phyloP scores from a whole-genome alignment of 805 yeast genomes.

The Metschnikowia lachancei region DNA sequence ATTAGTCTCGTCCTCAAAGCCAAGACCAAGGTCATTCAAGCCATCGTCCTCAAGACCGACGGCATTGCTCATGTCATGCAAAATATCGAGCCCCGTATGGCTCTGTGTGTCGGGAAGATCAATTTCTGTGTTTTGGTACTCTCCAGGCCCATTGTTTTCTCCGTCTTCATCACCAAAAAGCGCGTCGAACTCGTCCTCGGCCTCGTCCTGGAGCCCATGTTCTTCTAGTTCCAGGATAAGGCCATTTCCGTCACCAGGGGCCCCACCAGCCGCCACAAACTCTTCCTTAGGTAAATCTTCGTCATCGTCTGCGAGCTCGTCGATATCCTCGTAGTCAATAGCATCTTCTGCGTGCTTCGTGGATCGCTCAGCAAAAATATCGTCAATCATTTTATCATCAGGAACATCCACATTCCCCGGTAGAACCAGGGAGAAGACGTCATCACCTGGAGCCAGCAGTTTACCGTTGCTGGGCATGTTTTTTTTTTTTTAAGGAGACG shows the following conservation, averaged over 20 bases:
- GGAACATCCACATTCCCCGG: slow-evolving; percentile 28
- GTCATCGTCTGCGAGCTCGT: slow-evolving; percentile 91
- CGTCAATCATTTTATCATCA: slow-evolving; percentile 38
- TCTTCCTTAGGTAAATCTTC: slow-evolving; percentile 17
- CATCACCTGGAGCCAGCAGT: background rate
- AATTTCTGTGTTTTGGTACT: background rate
- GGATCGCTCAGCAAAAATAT: slow-evolving; percentile 34
- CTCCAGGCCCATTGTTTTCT: slow-evolving; percentile 22
- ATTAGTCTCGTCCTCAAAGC: slow-evolving; percentile 23
- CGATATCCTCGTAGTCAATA: slow-evolving; percentile 89
- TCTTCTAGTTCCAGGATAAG: slow-evolving; percentile 18
- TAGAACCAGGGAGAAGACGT: slow-evolving; percentile 5
- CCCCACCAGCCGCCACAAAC: slow-evolving; percentile 4
- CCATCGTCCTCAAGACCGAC: slow-evolving; percentile 22
- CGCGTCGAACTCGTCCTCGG: slow-evolving; percentile 41
- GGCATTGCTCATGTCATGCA: slow-evolving; percentile 15
- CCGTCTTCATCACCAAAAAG: slow-evolving; percentile 33
- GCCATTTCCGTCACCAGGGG: background rate
- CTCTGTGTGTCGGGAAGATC: slow-evolving; percentile 3
- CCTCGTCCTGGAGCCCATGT: slow-evolving; percentile 28
- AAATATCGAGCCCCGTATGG: slow-evolving; percentile 17
- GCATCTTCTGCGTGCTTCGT: slow-evolving; percentile 88
- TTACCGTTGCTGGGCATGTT: slow-evolving; percentile 8
- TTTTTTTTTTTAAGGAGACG: background rate
- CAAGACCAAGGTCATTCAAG: slow-evolving; percentile 19